Evolutionary conservation across 140 eudicot genomes (phyloP).

Genomic region (Bidens hawaiensis): DNA sequence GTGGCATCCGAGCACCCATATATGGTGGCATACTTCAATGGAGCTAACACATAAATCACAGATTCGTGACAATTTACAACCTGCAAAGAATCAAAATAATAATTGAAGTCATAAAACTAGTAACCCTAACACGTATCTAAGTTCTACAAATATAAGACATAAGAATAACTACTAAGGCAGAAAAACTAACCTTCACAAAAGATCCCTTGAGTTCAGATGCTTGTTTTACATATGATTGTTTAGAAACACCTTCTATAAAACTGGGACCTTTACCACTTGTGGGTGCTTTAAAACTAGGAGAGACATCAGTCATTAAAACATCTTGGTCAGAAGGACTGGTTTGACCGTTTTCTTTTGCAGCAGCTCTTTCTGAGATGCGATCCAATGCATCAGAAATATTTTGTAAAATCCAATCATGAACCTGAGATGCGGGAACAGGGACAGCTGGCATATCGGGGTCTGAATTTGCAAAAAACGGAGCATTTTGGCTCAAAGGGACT

Average conservation of each 20-base stretch:
- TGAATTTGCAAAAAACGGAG: constrained; percentile 94
- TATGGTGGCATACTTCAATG: constrained; percentile 81
- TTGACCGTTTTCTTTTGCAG: constrained; percentile 87
- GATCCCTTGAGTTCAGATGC: constrained; percentile 83
- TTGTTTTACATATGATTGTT: constrained; percentile 81
- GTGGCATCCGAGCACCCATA: constrained; percentile 99
- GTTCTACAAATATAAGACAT: too few species aligned
- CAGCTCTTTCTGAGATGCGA: constrained; percentile 64
- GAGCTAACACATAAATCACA: constrained; percentile 84
- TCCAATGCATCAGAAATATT: constrained; percentile 69
- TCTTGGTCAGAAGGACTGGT: constrained; percentile 77
- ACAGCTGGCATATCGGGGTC: constrained; percentile 99
- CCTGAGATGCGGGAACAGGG: constrained; percentile 82
- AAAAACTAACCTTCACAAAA: constrained; percentile 61
- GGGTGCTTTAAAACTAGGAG: constrained; percentile 49
- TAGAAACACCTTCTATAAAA: constrained; percentile 83
- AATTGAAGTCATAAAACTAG: not conserved
- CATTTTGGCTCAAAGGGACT: constrained; percentile 71
- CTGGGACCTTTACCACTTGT: constrained; percentile 73
- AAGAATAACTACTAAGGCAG: too few species aligned
- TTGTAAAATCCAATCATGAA: constrained; percentile 85
- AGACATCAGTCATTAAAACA: constrained; percentile 76
- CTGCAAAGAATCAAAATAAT: constrained; percentile 36
- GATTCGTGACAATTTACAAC: constrained; percentile 94
- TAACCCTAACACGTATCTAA: not conserved